phyloP scores from a whole-genome alignment of 228 moss, liverwort and hornwort genomes.

The Sphagnum magellanicum region DNA sequence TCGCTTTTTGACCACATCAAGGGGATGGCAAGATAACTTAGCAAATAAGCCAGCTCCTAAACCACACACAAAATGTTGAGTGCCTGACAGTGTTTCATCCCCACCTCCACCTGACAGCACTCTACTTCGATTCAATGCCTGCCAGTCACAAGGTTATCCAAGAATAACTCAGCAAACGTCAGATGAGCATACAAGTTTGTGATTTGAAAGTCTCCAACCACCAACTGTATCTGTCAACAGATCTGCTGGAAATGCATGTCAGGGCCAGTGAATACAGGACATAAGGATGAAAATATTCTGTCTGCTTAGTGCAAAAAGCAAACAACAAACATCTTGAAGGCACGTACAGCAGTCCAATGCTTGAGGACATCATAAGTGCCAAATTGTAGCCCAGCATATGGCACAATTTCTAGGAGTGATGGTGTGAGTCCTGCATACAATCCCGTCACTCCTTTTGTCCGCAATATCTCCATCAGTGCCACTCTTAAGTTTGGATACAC shows the following conservation, averaged over 20 bases:
- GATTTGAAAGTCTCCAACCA: no score
- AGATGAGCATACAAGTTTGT: no score
- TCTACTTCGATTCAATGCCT: constrained; percentile 17
- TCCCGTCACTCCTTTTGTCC: constrained; percentile 57
- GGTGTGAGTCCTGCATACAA: constrained; percentile 81
- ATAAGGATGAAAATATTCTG: no score
- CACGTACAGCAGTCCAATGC: constrained; percentile 65
- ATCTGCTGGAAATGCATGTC: no score
- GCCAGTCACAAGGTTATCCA: neutral
- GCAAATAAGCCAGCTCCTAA: constrained; percentile 78
- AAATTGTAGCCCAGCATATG: constrained; percentile 94
- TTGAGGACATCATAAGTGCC: constrained; percentile 76
- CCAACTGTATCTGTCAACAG: no score
- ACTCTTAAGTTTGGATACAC: constrained; percentile 74
- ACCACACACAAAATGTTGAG: constrained; percentile 58
- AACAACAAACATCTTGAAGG: neutral
- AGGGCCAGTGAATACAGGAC: no score
- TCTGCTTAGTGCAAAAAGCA: neutral
- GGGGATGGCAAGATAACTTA: constrained; percentile 82
- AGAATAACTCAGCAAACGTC: no score
- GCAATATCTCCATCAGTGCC: constrained; percentile 53
- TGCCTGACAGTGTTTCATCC: constrained; percentile 23
- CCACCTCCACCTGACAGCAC: constrained; percentile 5
- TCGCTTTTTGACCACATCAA: constrained; percentile 89
- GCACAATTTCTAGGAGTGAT: constrained; percentile 80